Evolutionary conservation across 768 basidiomycete species (phyloP), one percentile per base, ranked within the genome.

Genomic region (Coprinopsis strossmayeri): DNA sequence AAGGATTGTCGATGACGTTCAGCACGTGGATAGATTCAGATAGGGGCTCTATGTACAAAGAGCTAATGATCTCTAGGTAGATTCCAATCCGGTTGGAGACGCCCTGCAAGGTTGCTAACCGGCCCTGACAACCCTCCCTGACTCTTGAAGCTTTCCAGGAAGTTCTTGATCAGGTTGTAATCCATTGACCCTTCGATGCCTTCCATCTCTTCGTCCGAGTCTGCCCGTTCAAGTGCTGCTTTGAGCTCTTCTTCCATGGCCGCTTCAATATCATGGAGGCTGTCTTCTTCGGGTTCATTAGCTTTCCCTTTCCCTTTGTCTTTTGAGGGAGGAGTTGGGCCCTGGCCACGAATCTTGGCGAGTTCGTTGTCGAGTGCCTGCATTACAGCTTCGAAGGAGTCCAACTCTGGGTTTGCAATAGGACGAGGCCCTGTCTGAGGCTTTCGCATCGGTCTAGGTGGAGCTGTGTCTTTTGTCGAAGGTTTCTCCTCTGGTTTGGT

Each of bases 331-430:
- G 40, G 40, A 42, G 40, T 4, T 5, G 40, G 40, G 30, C 15
- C 30, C 30, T 32, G 30, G 15, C 24, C 24, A 26, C 24, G 43
- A 17, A 35, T 32, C 53, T 72, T 77, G 17, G 70, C 71, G 25
- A 99, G 72, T 56, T 96, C 89, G 15, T 70, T 77, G 56, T 99
- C 96, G 84, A 98, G 90, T 2, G 92, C 92, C 59, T 80, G 78
- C 96, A 98, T 98, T 26, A 98, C 90, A 1, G 87, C 79, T 61
- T 99, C 96, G 54, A 99, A 98, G 0, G 92, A 93, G 62, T 94
- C 79, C 18, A 98, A 73, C 40, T 83, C 79, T 2, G 82, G 78
- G 62, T 92, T 87, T 5, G 66, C 62, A 46, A 68, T 71, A 11
- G 71, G 70, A 17, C 66, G 67, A 13, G 69, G 64, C 2, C 66